These are phyloP conservation scores for Trichoderma sp. DNA, from an alignment of 2,329 filamentous ascomycete genomes.

Conservation along the genomic window DNA sequence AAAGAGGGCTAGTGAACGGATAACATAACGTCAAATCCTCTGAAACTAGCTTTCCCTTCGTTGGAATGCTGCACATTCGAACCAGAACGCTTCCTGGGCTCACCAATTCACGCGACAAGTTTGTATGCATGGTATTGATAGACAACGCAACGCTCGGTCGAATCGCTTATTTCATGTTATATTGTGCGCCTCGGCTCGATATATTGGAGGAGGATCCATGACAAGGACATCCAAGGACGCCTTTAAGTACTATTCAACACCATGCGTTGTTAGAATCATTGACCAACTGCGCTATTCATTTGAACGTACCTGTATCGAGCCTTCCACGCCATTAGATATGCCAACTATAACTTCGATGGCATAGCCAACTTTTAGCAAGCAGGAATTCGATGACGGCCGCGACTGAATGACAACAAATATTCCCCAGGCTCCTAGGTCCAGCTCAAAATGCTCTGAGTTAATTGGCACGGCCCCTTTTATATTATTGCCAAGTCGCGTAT, in stretches of 20 bases:
- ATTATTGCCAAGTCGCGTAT: not conserved
- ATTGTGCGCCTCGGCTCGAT: not conserved
- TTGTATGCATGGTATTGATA: not conserved
- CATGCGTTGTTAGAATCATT: not conserved
- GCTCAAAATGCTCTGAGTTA: not conserved
- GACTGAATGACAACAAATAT: not conserved
- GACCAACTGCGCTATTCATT: not conserved
- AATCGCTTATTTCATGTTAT: not conserved
- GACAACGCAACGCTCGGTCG: not conserved
- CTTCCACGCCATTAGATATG: not conserved
- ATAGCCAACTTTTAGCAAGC: not conserved
- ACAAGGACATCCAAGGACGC: not conserved
- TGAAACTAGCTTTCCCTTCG: no score
- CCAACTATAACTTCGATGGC: not conserved
- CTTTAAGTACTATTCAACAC: not conserved
- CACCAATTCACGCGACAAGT: no score
- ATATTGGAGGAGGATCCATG: not conserved
- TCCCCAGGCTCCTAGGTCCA: not conserved
- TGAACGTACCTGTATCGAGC: not conserved
- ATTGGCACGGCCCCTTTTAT: not conserved
- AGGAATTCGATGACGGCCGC: not conserved
- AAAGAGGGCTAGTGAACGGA: no score
- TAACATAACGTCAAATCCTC: no score
- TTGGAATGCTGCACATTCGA: no score
- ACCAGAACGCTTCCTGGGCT: no score